Base-by-base conservation (phyloP, 257 asterid species). In the Sherardia arvensis region DNA sequence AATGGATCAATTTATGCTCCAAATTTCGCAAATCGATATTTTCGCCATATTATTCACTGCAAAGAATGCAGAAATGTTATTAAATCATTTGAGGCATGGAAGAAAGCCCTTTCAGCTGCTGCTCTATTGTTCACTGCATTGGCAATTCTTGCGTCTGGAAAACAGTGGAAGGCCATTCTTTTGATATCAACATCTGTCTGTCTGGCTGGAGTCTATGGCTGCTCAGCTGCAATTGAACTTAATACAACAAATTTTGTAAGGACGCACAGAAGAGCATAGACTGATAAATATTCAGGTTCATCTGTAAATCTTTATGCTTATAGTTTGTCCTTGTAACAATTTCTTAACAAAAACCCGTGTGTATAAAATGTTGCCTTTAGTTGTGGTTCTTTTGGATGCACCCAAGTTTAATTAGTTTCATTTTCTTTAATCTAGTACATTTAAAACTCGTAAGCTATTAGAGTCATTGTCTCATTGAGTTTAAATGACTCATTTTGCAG, bases 11-110 rank as follows among this genome's bases (percentile, higher is more conserved):
- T 91, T 73, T 75, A 86, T 4, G 87, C 85, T 1, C 98, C 98
- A 2, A 88, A 91, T 61, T 81, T 62, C 0, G 78, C 97, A 18
- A 88, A 88, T 54, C 77, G 95, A 61, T 91, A 85, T 55, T 91
- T 91, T 60, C 74, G 98, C 58, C 97, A 91, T 38, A 84, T 86
- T 64, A 70, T 91, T 27, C 97, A 91, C 73, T 91, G 98, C 76
- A 86, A 80, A 80, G 71, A 25, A 3, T 91, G 98, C 79, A 74
- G 71, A 66, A 66, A 9, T 23, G 82, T 20, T 2, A 23, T 91
- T 18, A 91, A 80, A 62, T 45, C 84, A 57, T 85, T 81, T 27
- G 67, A 70, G 71, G 30, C 77, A 17, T 86, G 95, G 97, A 86
- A 85, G 69, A 77, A 76, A 8, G 82, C 77, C 22, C 79, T 91